Evolutionary conservation across 768 basidiomycete species (phyloP).

Genomic region (Leccinum longicurvipes): DNA sequence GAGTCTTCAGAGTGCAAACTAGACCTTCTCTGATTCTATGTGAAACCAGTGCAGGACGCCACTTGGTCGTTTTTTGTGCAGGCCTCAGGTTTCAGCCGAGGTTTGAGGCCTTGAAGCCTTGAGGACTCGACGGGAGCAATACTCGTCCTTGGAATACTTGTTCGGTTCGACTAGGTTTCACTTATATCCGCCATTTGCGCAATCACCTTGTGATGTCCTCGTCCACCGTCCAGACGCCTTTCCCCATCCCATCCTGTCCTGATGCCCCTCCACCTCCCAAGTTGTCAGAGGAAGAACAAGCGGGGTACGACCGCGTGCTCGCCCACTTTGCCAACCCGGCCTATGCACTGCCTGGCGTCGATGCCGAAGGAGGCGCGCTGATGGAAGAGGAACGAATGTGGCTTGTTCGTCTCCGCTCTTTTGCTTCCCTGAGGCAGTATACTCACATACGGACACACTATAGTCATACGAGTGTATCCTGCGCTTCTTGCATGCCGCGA

Average conservation of each 20-base stretch:
- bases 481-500: conserved; percentile 75
- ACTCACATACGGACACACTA: background rate
- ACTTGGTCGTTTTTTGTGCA: background rate
- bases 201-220: conserved; percentile 6
- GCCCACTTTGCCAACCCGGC: conserved; percentile 51
- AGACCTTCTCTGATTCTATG: background rate
- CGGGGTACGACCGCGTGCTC: conserved; percentile 52
- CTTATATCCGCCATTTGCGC: background rate
- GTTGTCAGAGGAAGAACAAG: conserved; percentile 44
- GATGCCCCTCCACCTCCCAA: conserved; percentile 33
- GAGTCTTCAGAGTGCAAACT: background rate
- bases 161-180: background rate
- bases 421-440: conserved; percentile 11
- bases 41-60: background rate
- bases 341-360: conserved; percentile 48
- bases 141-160: background rate
- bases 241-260: conserved; percentile 24
- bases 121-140: too few species aligned
- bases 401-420: conserved; percentile 46
- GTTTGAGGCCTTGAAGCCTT: background rate
- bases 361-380: conserved; percentile 42
- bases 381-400: conserved; percentile 73
- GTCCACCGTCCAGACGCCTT: conserved; percentile 16
- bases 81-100: background rate
- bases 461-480: conserved; percentile 69